Percentiles rank a stretch among this genome's conserved stretches.
These are phyloP conservation scores for Tephrocybe rancida DNA, from an alignment of 768 basidiomycete genomes.

Conservation along the genomic window DNA sequence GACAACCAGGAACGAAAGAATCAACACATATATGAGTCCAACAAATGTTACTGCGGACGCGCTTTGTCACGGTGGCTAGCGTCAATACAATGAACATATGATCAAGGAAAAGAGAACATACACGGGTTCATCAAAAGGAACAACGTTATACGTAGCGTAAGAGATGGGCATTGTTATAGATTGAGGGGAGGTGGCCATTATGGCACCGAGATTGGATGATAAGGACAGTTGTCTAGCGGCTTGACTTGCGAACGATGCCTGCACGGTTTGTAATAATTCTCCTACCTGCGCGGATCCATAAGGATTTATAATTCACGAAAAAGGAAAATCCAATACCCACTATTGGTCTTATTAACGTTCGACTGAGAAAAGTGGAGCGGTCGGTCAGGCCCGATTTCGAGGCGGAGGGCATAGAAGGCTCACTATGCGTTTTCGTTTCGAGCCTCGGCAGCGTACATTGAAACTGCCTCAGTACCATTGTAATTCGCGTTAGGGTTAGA, in stretches of 20 bases:
- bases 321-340: conserved; percentile 18
- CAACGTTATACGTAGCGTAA: conserved; percentile 50
- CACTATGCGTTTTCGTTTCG: conserved; percentile 65
- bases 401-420: conserved; percentile 18
- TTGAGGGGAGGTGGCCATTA: conserved; percentile 52
- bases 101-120: conserved; percentile 32
- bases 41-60: conserved; percentile 57
- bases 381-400: not conserved
- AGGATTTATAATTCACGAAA: not conserved
- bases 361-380: conserved; percentile 19
- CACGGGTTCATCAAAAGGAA: conserved; percentile 65
- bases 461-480: conserved; percentile 43
- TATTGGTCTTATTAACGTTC: conserved; percentile 32
- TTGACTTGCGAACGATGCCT: conserved; percentile 28
- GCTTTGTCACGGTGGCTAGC: conserved; percentile 28
- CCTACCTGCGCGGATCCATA: conserved; percentile 24
- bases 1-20: conserved; percentile 36
- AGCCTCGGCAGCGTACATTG: conserved; percentile 49
- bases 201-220: conserved; percentile 17
- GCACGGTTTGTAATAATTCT: conserved; percentile 34
- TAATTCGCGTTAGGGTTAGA: conserved; percentile 29
- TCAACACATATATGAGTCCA: conserved; percentile 58
- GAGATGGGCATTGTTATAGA: conserved; percentile 50
- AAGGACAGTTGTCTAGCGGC: conserved; percentile 22
- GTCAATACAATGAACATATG: not conserved